phyloP scores from a whole-genome alignment of 345 rosid species.

The Turritis glabra region DNA sequence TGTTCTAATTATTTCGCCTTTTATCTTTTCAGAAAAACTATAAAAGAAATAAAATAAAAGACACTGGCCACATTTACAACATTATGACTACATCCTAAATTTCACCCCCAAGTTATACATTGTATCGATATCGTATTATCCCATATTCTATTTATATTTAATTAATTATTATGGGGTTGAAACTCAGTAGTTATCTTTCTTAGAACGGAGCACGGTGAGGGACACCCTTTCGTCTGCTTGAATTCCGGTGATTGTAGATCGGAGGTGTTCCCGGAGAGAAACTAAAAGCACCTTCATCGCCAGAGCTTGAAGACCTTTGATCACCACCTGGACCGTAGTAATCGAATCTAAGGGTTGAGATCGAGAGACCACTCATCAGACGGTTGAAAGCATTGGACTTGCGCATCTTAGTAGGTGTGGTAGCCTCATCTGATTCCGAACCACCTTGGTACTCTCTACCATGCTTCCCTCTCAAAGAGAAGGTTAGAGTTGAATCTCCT shows the following conservation, averaged over 20 bases:
- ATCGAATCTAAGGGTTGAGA: slow-evolving; percentile 46
- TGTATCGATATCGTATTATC: slow-evolving; percentile 15
- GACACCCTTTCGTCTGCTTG: slow-evolving; percentile 80
- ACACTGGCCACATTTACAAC: slow-evolving; percentile 37
- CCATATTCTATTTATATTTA: neutral
- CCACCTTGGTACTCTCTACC: slow-evolving; percentile 55
- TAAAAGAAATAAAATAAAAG: neutral
- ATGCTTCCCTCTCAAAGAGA: slow-evolving; percentile 54
- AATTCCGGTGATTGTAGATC: slow-evolving; percentile 59
- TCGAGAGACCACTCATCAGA: slow-evolving; percentile 54
- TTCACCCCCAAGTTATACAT: slow-evolving; percentile 22
- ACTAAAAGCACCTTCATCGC: slow-evolving; percentile 55
- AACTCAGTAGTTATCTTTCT: neutral
- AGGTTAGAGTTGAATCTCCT: slow-evolving; percentile 68
- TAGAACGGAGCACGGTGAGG: slow-evolving; percentile 87
- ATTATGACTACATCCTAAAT: slow-evolving; percentile 39
- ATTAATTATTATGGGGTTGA: slow-evolving; percentile 23
- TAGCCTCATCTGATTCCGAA: slow-evolving; percentile 71
- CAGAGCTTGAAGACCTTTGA: slow-evolving; percentile 55
- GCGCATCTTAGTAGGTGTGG: slow-evolving; percentile 72
- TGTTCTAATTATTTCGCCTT: slow-evolving; percentile 23
- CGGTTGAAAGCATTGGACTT: slow-evolving; percentile 62
- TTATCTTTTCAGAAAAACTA: slow-evolving; percentile 26
- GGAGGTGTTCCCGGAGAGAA: slow-evolving; percentile 67
- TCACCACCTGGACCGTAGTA: slow-evolving; percentile 33